Conservation (phyloP, 306 rosid genomes). For the Gillenia trifoliata region DNA sequence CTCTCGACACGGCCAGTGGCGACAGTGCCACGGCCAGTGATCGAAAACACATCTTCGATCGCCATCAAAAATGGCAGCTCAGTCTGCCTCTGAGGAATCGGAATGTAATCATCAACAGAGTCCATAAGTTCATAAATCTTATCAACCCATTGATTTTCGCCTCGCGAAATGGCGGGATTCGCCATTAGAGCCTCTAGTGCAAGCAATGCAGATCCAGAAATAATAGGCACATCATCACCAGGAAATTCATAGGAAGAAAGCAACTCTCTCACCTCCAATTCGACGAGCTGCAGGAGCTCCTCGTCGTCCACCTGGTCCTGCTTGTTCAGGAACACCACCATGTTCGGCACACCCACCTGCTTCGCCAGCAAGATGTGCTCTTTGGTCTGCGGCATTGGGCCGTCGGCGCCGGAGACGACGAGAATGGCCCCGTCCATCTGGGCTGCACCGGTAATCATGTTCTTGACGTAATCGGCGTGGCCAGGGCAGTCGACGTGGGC, state of each 20-base stretch:
- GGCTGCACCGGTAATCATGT: slow-evolving; percentile 82
- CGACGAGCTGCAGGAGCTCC: slow-evolving; percentile 77
- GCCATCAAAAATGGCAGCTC: slow-evolving; percentile 77
- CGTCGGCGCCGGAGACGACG: slow-evolving; percentile 76
- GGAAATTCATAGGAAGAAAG: slow-evolving; percentile 75
- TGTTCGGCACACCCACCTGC: slow-evolving; percentile 80
- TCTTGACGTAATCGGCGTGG: slow-evolving; percentile 74
- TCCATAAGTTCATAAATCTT: slow-evolving; percentile 86
- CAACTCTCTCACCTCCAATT: slow-evolving; percentile 76
- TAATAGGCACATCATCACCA: slow-evolving; percentile 77
- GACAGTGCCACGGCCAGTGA: slow-evolving; percentile 86
- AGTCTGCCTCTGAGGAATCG: slow-evolving; percentile 69
- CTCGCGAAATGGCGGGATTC: slow-evolving; percentile 52
- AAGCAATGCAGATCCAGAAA: slow-evolving; percentile 70
- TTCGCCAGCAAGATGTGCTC: slow-evolving; percentile 78
- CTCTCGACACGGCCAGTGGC: slow-evolving; percentile 87
- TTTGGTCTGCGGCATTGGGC: slow-evolving; percentile 82
- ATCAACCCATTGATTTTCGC: slow-evolving; percentile 74
- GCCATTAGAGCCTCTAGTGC: slow-evolving; percentile 81
- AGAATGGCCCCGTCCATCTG: slow-evolving; percentile 87
- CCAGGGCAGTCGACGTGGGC: slow-evolving; percentile 87
- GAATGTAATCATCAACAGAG: slow-evolving; percentile 64
- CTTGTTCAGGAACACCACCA: slow-evolving; percentile 73
- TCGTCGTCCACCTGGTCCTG: slow-evolving; percentile 89
- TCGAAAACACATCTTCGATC: slow-evolving; percentile 73